A percentile compares a stretch with the other conserved stretches of the same genome.
These are phyloP conservation scores for Athelia sp. DNA, from an alignment of 1,284 basidiomycete species.

Conservation along the genomic window DNA sequence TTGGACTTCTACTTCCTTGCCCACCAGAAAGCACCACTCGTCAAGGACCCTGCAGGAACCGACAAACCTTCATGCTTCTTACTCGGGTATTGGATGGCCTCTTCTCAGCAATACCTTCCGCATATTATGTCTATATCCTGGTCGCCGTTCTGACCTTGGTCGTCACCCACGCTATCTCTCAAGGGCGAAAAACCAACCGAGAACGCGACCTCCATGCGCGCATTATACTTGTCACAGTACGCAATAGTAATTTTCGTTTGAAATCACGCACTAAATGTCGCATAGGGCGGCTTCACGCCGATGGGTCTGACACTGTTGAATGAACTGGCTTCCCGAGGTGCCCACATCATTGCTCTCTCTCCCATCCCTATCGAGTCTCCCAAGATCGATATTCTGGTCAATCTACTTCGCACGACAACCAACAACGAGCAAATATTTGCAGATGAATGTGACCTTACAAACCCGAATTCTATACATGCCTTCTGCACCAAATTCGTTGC, in stretches of 20 bases:
- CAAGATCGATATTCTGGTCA: constrained; percentile 51
- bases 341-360: constrained; percentile 69
- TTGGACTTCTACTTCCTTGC: neutral
- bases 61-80: neutral
- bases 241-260: constrained; percentile 13
- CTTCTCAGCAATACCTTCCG: constrained; percentile 4
- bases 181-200: constrained; percentile 62
- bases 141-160: constrained; percentile 37
- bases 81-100: too few relatives aligned
- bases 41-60: neutral
- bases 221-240: constrained; percentile 63
- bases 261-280: neutral
- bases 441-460: constrained; percentile 66
- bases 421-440: constrained; percentile 70
- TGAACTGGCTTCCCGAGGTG: constrained; percentile 61
- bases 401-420: constrained; percentile 59
- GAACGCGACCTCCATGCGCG: constrained; percentile 72
- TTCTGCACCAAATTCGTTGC: constrained; percentile 64
- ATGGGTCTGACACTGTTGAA: constrained; percentile 64
- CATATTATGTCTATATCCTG: constrained; percentile 45
- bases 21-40: neutral
- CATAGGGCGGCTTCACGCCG: constrained; percentile 69
- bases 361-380: constrained; percentile 51
- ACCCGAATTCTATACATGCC: constrained; percentile 54
- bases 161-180: constrained; percentile 51